phyloP scores from a whole-genome alignment of 2,329 filamentous ascomycete species.

The Hypoxylon sp. region DNA sequence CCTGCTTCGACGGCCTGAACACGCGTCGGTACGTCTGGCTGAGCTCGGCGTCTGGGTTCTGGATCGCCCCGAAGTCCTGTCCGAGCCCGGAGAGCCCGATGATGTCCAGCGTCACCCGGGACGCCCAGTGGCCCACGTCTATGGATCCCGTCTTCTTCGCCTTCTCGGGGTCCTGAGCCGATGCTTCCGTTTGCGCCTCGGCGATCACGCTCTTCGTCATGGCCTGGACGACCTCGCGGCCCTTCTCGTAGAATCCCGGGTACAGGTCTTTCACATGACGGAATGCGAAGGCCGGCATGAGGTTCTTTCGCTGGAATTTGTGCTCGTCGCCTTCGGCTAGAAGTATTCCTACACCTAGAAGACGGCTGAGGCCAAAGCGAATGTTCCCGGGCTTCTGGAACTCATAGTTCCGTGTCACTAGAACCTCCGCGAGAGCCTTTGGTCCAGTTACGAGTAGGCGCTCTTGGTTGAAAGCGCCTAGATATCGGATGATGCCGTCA shows the following conservation, averaged over 20 bases:
- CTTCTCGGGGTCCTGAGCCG: conserved; percentile 43
- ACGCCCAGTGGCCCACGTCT: conserved; percentile 70
- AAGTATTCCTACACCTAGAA: conserved; percentile 76
- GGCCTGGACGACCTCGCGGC: conserved; percentile 69
- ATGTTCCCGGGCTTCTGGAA: conserved; percentile 70
- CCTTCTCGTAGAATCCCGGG: conserved; percentile 83
- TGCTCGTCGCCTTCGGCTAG: conserved; percentile 93
- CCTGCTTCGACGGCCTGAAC: conserved; percentile 61
- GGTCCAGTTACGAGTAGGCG: conserved; percentile 59
- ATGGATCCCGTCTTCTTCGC: conserved; percentile 54
- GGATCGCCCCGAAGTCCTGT: conserved; percentile 72
- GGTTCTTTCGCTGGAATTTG: conserved; percentile 78
- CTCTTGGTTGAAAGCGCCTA: conserved; percentile 52
- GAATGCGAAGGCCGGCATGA: conserved; percentile 86
- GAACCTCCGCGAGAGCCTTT: conserved; percentile 73
- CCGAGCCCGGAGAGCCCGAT: conserved; percentile 78
- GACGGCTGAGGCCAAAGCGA: conserved; percentile 63
- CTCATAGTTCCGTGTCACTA: conserved; percentile 74
- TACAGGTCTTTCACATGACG: conserved; percentile 87
- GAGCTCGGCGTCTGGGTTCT: conserved; percentile 67
- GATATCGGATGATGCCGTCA: conserved; percentile 74
- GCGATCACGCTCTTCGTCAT: conserved; percentile 63
- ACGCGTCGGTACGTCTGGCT: conserved; percentile 64
- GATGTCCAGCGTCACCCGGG: conserved; percentile 76
- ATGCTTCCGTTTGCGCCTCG: conserved; percentile 42